Conservation (phyloP, 2,329 filamentous ascomycete species). For the Fusarium albosuccineum region DNA sequence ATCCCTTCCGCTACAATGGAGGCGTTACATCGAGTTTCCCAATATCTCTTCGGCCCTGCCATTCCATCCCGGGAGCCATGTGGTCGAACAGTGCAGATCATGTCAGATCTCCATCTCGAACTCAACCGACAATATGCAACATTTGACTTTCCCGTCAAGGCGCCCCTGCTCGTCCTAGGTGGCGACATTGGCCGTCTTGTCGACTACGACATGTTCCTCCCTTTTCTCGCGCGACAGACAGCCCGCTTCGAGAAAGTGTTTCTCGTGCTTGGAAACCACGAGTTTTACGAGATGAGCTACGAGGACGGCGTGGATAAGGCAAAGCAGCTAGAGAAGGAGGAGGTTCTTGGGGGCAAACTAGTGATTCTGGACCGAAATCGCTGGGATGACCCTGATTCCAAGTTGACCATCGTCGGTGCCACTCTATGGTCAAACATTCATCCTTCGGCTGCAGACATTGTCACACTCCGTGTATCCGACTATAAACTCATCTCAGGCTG, state of each 20-base stretch:
- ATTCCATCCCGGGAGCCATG: slow-evolving; percentile 33
- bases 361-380: slow-evolving; percentile 59
- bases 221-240: slow-evolving; percentile 59
- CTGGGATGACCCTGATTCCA: slow-evolving; percentile 55
- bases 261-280: slow-evolving; percentile 66
- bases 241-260: slow-evolving; percentile 59
- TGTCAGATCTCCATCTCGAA: slow-evolving; percentile 67
- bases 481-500: slow-evolving; percentile 67
- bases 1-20: slow-evolving; percentile 22
- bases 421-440: slow-evolving; percentile 69
- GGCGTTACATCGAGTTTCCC: slow-evolving; percentile 33
- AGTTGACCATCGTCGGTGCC: slow-evolving; percentile 67
- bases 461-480: slow-evolving; percentile 63
- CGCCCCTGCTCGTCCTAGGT: slow-evolving; percentile 60
- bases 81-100: slow-evolving; percentile 48
- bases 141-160: slow-evolving; percentile 56
- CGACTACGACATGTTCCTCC: slow-evolving; percentile 59
- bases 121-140: slow-evolving; percentile 57
- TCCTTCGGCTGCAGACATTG: slow-evolving; percentile 51
- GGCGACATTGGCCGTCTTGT: slow-evolving; percentile 65
- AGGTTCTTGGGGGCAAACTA: slow-evolving; percentile 53
- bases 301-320: slow-evolving; percentile 55
- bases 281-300: slow-evolving; percentile 63
- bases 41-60: slow-evolving; percentile 36
- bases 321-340: slow-evolving; percentile 54